A percentile compares a stretch with the other conserved stretches of the same genome.
These are phyloP conservation scores for Geranomyces michiganensis DNA, from an alignment of 192 early-diverging fungal species.

Conservation along the genomic window DNA sequence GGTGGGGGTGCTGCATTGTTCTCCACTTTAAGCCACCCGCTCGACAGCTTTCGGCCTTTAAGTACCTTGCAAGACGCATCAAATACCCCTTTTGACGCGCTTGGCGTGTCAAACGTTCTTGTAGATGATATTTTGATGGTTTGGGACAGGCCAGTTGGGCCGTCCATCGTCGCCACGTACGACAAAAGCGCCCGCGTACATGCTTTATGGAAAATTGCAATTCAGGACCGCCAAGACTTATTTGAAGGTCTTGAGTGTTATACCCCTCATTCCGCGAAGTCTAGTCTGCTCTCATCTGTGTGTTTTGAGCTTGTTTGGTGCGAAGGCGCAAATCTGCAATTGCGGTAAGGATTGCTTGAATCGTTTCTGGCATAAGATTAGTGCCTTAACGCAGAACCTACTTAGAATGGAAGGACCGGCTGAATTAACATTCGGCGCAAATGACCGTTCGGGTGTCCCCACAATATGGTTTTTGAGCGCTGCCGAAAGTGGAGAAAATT, in stretches of 20 bases:
- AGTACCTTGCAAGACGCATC: conserved; percentile 17
- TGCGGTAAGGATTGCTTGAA: not conserved
- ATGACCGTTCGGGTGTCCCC: not conserved
- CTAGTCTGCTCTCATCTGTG: not conserved
- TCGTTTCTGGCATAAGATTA: not conserved
- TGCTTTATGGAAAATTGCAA: conserved; percentile 11
- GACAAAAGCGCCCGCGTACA: not conserved
- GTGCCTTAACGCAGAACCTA: not conserved
- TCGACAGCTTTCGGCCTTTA: conserved; percentile 50
- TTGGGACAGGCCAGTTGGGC: not conserved
- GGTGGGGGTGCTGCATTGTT: conserved; percentile 32
- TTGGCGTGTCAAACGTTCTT: not conserved
- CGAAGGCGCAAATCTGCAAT: not conserved
- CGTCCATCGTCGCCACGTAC: not conserved
- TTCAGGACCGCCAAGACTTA: too few species aligned
- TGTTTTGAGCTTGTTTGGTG: not conserved
- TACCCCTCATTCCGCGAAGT: not conserved
- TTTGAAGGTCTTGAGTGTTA: not conserved
- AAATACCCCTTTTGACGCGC: not conserved
- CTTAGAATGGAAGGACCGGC: not conserved
- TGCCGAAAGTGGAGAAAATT: too few species aligned
- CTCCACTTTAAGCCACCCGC: conserved; percentile 52
- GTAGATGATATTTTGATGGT: not conserved
- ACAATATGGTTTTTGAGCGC: not conserved
- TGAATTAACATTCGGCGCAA: not conserved